Percentiles rank a stretch among this genome's conserved stretches.
phyloP scores from a whole-genome alignment of 2,329 filamentous ascomycete species.

The Colletotrichum aenigma region DNA sequence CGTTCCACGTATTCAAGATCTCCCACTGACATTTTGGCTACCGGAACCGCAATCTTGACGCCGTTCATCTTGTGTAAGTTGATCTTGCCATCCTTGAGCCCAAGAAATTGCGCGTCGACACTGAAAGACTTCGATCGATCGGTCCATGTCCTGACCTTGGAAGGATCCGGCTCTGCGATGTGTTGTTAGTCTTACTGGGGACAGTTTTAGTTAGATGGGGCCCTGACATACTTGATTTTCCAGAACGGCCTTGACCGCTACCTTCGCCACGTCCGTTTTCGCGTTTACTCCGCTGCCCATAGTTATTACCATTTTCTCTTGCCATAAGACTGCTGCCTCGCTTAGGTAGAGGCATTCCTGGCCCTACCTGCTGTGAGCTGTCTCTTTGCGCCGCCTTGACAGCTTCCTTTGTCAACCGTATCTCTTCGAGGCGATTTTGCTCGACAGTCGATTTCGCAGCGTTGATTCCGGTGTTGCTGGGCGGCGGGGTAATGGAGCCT shows the following conservation, averaged over 20 bases:
- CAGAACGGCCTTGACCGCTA: slow-evolving; percentile 47
- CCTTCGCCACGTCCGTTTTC: slow-evolving; percentile 68
- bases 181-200: neutral
- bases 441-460: slow-evolving; percentile 70
- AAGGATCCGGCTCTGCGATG: slow-evolving; percentile 74
- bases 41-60: slow-evolving; percentile 96
- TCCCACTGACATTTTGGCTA: slow-evolving; percentile 93
- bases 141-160: slow-evolving; percentile 90
- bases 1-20: slow-evolving; percentile 95
- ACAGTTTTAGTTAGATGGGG: neutral
- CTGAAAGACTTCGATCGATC: slow-evolving; percentile 96
- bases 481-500: slow-evolving; percentile 62
- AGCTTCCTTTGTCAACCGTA: slow-evolving; percentile 81
- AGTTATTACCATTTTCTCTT: slow-evolving; percentile 69
- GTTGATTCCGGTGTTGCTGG: slow-evolving; percentile 54
- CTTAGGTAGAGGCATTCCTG: slow-evolving; percentile 75
- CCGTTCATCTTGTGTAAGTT: slow-evolving; percentile 98
- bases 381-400: slow-evolving; percentile 64
- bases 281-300: slow-evolving; percentile 70
- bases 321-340: slow-evolving; percentile 79
- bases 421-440: slow-evolving; percentile 80
- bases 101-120: slow-evolving; percentile 95
- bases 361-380: slow-evolving; percentile 70
- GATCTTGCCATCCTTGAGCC: slow-evolving; percentile 93
- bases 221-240: slow-evolving; percentile 65